Percentiles rank a stretch among this genome's conserved stretches.
Evolutionary conservation across 345 rosid genomes (phyloP).

Genomic region (Syzygium jambos): DNA sequence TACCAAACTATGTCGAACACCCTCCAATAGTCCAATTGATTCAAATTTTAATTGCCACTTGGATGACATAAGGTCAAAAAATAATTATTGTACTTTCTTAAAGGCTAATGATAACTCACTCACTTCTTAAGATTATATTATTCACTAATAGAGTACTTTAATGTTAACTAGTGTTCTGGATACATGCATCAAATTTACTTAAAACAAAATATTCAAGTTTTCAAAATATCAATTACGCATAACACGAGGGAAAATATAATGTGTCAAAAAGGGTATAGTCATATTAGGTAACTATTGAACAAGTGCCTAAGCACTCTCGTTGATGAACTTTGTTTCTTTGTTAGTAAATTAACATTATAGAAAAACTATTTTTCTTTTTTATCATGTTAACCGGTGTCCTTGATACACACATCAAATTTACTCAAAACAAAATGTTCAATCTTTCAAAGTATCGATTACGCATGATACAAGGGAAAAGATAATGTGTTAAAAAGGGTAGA

Average conservation of each 20-base stretch:
- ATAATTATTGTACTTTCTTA: not conserved
- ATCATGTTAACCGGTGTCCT: no score
- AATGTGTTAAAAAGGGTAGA: no score
- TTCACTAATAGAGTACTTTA: not conserved
- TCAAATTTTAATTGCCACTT: not conserved
- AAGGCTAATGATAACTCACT: not conserved
- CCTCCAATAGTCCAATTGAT: not conserved
- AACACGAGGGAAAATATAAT: not conserved
- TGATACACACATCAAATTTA: no score
- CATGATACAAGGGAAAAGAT: no score
- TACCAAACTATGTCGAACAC: not conserved
- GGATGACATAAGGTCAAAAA: not conserved
- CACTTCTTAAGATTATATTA: not conserved
- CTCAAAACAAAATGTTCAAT: no score
- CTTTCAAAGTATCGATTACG: no score
- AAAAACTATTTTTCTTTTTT: not conserved
- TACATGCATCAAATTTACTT: not conserved
- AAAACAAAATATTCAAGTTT: not conserved
- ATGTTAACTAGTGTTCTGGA: not conserved
- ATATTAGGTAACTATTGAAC: not conserved
- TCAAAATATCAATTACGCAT: rapidly evolving
- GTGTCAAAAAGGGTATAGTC: not conserved
- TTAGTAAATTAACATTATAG: not conserved
- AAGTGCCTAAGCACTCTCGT: no score
- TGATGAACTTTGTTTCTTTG: no score